These are phyloP conservation scores for Grammothele lineata DNA, from an alignment of 768 basidiomycete species.

Conservation along the genomic window DNA sequence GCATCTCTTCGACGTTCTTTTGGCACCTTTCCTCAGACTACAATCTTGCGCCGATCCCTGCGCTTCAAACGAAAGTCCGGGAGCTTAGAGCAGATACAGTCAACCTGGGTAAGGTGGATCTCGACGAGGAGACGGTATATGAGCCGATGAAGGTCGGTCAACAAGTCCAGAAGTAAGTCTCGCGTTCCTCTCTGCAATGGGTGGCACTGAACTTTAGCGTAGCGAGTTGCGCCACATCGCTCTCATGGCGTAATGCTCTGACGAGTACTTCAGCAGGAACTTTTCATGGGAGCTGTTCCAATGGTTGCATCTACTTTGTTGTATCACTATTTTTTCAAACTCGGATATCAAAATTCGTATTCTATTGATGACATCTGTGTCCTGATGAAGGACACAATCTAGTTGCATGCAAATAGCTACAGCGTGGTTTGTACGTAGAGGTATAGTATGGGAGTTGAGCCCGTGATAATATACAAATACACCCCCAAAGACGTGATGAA, in stretches of 20 bases:
- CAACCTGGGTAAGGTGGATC: slow-evolving; percentile 32
- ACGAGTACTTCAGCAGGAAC: background rate
- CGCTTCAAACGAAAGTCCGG: slow-evolving; percentile 45
- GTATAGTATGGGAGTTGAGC: slow-evolving; percentile 14
- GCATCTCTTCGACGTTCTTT: slow-evolving; percentile 97
- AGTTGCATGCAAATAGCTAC: background rate
- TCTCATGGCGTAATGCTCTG: slow-evolving; percentile 55
- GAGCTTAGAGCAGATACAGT: slow-evolving; percentile 37
- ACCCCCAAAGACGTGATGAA: slow-evolving; percentile 14
- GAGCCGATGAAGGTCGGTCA: slow-evolving; percentile 83
- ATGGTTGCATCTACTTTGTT: too few relatives aligned
- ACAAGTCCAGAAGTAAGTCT: slow-evolving; percentile 74
- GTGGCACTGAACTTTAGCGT: background rate
- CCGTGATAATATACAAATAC: slow-evolving; percentile 12
- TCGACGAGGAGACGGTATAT: slow-evolving; percentile 45
- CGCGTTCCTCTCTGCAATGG: too few relatives aligned
- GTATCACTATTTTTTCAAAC: too few relatives aligned
- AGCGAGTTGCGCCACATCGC: slow-evolving; percentile 83
- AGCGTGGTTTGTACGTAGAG: background rate
- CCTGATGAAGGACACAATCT: slow-evolving; percentile 3
- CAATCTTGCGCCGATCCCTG: slow-evolving; percentile 63
- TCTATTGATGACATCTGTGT: background rate
- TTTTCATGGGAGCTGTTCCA: too few relatives aligned
- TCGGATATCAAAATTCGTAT: background rate
- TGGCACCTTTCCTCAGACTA: slow-evolving; percentile 90